A percentile compares a stretch with the other conserved stretches of the same genome.
These are phyloP conservation scores for Pseudomonodictys pantanalensis DNA, from an alignment of 495 filamentous ascomycete genomes.

Conservation along the genomic window DNA sequence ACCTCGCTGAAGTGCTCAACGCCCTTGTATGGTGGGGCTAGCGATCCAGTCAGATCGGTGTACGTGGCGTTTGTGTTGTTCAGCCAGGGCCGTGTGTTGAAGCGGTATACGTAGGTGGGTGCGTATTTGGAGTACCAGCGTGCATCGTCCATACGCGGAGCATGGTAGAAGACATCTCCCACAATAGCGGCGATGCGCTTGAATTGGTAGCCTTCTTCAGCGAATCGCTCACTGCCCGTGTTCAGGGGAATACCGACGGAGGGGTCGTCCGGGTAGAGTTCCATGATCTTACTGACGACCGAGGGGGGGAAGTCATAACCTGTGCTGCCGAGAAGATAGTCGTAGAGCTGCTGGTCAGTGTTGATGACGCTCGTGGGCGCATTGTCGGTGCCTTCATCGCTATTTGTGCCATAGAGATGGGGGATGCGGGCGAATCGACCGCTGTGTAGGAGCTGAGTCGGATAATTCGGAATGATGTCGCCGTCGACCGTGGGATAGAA, in stretches of 20 bases:
- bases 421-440: constrained; percentile 34
- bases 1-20: constrained; percentile 33
- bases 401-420: constrained; percentile 30
- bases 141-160: constrained; percentile 27
- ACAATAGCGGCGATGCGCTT: constrained; percentile 32
- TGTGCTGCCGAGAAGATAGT: constrained; percentile 23
- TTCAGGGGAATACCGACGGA: constrained; percentile 28
- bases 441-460: constrained; percentile 24
- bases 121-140: constrained; percentile 28
- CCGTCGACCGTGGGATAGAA: constrained; percentile 35
- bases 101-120: constrained; percentile 34
- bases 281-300: constrained; percentile 26
- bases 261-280: constrained; percentile 34
- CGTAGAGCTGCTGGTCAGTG: constrained; percentile 28
- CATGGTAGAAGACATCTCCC: constrained; percentile 34
- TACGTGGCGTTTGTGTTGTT: constrained; percentile 31
- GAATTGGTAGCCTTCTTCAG: constrained; percentile 30
- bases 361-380: constrained; percentile 27
- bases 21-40: constrained; percentile 31
- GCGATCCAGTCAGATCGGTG: constrained; percentile 10
- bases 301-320: constrained; percentile 28
- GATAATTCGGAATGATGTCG: constrained; percentile 34
- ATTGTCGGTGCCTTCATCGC: constrained; percentile 34
- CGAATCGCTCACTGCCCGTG: constrained; percentile 30
- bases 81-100: constrained; percentile 32